phyloP scores from a whole-genome alignment of 306 rosid species.

The Vigna unguiculata region DNA sequence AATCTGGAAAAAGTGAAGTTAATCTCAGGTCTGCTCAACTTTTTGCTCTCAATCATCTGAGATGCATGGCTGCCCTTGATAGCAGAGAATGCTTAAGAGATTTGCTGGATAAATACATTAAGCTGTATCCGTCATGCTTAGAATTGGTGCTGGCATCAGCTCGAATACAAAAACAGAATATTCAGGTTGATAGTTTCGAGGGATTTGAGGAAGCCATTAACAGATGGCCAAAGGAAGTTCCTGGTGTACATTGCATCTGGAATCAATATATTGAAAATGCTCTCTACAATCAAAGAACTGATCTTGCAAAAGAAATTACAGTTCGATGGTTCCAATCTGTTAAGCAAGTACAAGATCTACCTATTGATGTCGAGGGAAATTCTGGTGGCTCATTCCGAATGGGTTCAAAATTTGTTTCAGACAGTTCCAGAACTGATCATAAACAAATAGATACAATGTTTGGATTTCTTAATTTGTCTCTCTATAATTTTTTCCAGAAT shows the following conservation, averaged over 20 bases:
- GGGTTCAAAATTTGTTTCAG: constrained; percentile 51
- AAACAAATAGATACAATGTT: constrained; percentile 70
- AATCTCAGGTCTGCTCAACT: constrained; percentile 64
- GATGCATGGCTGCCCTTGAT: constrained; percentile 77
- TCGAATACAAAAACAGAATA: constrained; percentile 54
- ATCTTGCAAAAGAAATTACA: constrained; percentile 71
- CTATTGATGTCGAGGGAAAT: constrained; percentile 44
- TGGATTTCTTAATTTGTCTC: constrained; percentile 82
- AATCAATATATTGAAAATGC: constrained; percentile 80
- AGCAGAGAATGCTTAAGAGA: constrained; percentile 56
- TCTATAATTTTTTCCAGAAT: constrained; percentile 60
- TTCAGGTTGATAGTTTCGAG: constrained; percentile 46
- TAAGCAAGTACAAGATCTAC: constrained; percentile 54
- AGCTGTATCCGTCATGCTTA: constrained; percentile 73
- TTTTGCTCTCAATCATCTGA: constrained; percentile 82
- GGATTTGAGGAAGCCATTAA: constrained; percentile 79
- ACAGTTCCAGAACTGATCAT: constrained; percentile 40
- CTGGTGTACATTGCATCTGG: constrained; percentile 93
- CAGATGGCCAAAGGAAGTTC: constrained; percentile 80
- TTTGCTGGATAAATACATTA: constrained; percentile 72
- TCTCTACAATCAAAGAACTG: constrained; percentile 57
- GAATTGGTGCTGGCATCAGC: constrained; percentile 71
- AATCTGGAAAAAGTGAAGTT: constrained; percentile 59
- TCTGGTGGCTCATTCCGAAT: constrained; percentile 51
- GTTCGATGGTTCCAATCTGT: constrained; percentile 73